These are phyloP conservation scores for Lavandula angustifolia DNA, from an alignment of 257 asterid genomes.

Conservation along the genomic window DNA sequence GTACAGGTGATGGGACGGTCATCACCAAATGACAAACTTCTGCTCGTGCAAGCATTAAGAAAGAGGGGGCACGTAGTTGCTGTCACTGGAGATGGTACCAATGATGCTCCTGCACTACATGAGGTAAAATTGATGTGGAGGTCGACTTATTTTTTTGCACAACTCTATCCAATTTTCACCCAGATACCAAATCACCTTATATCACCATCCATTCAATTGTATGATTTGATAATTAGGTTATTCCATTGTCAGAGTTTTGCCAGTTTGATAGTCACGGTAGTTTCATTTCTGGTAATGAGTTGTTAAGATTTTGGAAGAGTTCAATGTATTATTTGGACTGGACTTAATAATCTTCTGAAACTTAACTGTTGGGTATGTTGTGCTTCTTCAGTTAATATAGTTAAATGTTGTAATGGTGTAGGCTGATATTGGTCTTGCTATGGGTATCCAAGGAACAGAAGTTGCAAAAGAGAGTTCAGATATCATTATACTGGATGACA, in stretches of 20 bases:
- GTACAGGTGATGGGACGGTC: slow-evolving; percentile 98
- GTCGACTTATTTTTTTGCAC: background rate
- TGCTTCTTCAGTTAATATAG: slow-evolving; percentile 18
- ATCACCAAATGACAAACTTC: slow-evolving; percentile 89
- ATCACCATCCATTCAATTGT: background rate
- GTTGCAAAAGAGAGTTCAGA: slow-evolving; percentile 99
- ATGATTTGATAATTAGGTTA: background rate
- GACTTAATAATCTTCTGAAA: background rate
- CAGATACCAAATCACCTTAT: slow-evolving; percentile 15
- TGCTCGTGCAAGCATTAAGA: slow-evolving; percentile 96
- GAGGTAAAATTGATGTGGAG: slow-evolving; percentile 49
- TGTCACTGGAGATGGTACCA: slow-evolving; percentile 99
- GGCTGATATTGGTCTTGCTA: slow-evolving; percentile 99
- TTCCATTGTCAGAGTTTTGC: background rate
- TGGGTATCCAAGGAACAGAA: slow-evolving; percentile 99
- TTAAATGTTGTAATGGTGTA: slow-evolving; percentile 32
- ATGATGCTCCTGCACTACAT: slow-evolving; percentile 98
- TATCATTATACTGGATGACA: slow-evolving; percentile 91
- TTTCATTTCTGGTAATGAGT: slow-evolving; percentile 22
- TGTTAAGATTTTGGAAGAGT: background rate
- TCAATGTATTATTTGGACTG: slow-evolving; percentile 1
- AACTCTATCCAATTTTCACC: background rate
- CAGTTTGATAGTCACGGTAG: background rate
- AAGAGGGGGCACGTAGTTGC: slow-evolving; percentile 91
- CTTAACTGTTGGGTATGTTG: slow-evolving; percentile 1